These are phyloP conservation scores for Tolypocladium cylindrosporum DNA, from an alignment of 2,329 filamentous ascomycete genomes.

Conservation along the genomic window DNA sequence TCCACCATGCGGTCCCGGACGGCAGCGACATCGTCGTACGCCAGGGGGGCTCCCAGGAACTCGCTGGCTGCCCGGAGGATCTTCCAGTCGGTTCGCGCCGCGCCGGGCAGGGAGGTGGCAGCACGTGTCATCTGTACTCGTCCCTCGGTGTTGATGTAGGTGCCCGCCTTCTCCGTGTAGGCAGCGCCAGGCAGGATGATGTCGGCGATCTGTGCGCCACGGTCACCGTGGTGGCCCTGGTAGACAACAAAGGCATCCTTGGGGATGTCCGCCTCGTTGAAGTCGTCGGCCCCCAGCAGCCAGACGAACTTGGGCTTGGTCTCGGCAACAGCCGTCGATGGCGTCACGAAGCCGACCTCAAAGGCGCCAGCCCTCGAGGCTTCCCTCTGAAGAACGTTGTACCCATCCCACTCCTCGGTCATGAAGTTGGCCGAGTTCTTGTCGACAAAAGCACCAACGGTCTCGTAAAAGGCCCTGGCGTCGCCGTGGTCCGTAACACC, in stretches of 20 bases:
- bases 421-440: conserved; percentile 85
- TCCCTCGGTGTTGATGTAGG: conserved; percentile 96
- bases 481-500: conserved; percentile 85
- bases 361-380: conserved; percentile 90
- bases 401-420: conserved; percentile 90
- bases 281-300: conserved; percentile 92
- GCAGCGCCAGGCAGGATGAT: conserved; percentile 88
- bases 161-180: conserved; percentile 94
- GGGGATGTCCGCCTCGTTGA: conserved; percentile 75
- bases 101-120: conserved; percentile 80
- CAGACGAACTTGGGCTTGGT: conserved; percentile 91
- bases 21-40: conserved; percentile 85
- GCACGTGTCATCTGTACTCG: conserved; percentile 89
- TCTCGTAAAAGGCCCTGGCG: conserved; percentile 88
- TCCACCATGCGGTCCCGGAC: conserved; percentile 91
- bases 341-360: conserved; percentile 88
- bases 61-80: conserved; percentile 89
- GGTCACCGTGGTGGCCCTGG: conserved; percentile 96
- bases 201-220: conserved; percentile 84
- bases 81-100: conserved; percentile 95
- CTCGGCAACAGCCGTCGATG: conserved; percentile 69
- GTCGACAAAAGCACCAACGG: conserved; percentile 80
- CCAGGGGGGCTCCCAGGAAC: conserved; percentile 76
- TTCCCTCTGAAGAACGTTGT: conserved; percentile 89
- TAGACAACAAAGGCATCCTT: conserved; percentile 96